phyloP scores from a whole-genome alignment of 1,139 yeast species.

The Suhomyces chickasaworum region DNA sequence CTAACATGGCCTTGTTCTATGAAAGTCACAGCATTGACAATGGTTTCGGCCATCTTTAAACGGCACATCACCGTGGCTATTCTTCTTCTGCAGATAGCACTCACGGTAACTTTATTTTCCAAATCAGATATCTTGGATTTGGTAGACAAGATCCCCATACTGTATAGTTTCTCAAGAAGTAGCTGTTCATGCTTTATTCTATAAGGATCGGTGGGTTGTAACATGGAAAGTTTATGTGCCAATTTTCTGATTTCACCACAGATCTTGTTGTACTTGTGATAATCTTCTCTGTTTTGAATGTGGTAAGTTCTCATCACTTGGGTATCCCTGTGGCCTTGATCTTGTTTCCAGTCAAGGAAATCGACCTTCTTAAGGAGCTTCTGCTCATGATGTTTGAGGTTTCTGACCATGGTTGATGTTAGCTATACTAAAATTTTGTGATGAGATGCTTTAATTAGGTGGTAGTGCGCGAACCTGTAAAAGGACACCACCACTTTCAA shows the following conservation, averaged over 20 bases:
- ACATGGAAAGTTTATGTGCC: constrained; percentile 79
- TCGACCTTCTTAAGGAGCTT: constrained; percentile 94
- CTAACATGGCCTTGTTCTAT: constrained; percentile 97
- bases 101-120: constrained; percentile 88
- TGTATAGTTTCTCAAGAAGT: constrained; percentile 79
- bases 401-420: constrained; percentile 67
- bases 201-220: constrained; percentile 84
- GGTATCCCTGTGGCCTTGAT: constrained; percentile 90
- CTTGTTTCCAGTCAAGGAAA: constrained; percentile 97
- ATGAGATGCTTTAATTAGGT: constrained; percentile 1
- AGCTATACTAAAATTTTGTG: constrained; percentile 12
- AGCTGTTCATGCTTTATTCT: constrained; percentile 86
- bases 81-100: constrained; percentile 89
- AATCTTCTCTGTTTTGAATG: constrained; percentile 92
- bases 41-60: constrained; percentile 88
- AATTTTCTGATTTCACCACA: constrained; percentile 89
- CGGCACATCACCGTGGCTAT: constrained; percentile 95
- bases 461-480: no score
- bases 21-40: constrained; percentile 86
- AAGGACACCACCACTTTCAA: no score
- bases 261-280: constrained; percentile 86
- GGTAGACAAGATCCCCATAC: constrained; percentile 84
- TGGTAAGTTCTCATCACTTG: constrained; percentile 95
- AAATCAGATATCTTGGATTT: constrained; percentile 90
- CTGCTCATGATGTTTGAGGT: constrained; percentile 92